Percentiles rank a stretch among this genome's conserved stretches.
Conservation (phyloP, 2,329 filamentous ascomycete species). For the Reticulascus tulasneorum region DNA sequence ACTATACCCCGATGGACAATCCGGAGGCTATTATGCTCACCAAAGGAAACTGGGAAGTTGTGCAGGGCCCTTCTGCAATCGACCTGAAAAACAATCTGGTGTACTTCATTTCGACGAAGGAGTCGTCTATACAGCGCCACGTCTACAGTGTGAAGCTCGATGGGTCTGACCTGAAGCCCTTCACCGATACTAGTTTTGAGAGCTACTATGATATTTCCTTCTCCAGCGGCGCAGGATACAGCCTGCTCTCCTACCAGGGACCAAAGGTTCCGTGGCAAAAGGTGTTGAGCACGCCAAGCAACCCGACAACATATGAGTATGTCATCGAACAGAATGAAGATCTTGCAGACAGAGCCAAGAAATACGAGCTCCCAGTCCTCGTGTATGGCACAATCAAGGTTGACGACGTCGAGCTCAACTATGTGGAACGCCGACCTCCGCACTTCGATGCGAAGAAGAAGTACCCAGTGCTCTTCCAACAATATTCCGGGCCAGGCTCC, state of each 20-base stretch:
- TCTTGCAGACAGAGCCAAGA: conserved; percentile 65
- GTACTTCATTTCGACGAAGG: conserved; percentile 85
- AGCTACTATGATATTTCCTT: conserved; percentile 83
- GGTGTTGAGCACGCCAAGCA: conserved; percentile 77
- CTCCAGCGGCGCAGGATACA: conserved; percentile 76
- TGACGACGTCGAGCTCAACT: conserved; percentile 67
- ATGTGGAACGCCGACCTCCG: conserved; percentile 81
- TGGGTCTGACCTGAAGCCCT: conserved; percentile 64
- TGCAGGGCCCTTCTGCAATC: conserved; percentile 75
- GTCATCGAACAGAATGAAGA: conserved; percentile 73
- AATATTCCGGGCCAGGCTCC: conserved; percentile 93
- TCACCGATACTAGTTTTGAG: conserved; percentile 70
- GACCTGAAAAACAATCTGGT: conserved; percentile 83
- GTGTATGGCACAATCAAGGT: conserved; percentile 83
- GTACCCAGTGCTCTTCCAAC: conserved; percentile 91
- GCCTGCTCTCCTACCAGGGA: conserved; percentile 77
- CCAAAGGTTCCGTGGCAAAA: conserved; percentile 89
- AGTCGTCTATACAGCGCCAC: conserved; percentile 85
- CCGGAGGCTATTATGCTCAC: conserved; percentile 81
- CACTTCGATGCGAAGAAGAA: conserved; percentile 80
- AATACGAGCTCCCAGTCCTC: conserved; percentile 77
- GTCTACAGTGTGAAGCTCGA: conserved; percentile 86
- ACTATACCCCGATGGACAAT: conserved; percentile 85
- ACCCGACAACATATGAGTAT: conserved; percentile 59
- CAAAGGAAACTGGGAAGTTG: conserved; percentile 87